Conservation (phyloP, 768 basidiomycete species). For the Naematelia aurantialba region DNA sequence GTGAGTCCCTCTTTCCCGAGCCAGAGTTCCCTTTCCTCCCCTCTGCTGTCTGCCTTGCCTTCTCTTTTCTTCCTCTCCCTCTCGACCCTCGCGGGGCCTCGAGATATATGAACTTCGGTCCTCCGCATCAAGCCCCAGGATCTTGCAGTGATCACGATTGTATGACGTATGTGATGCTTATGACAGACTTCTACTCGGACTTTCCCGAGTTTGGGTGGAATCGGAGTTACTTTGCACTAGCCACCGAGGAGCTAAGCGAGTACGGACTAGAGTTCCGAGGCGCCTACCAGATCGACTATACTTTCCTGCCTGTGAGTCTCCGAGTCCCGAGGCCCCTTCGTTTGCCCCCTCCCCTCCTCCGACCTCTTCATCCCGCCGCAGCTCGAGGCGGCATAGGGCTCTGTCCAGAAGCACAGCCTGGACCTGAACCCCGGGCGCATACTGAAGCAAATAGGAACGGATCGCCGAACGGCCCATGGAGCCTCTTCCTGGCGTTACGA, state of each 20-base stretch:
- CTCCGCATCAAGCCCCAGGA: neutral
- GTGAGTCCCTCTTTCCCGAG: constrained; percentile 1
- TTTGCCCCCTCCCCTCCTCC: too few relatives aligned
- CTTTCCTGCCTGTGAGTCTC: constrained; percentile 6
- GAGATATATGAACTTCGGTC: neutral
- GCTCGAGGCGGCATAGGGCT: too few relatives aligned
- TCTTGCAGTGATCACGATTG: too few relatives aligned
- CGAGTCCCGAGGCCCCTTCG: neutral
- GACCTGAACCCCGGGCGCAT: too few relatives aligned
- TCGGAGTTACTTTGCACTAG: constrained; percentile 10
- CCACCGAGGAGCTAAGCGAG: constrained; percentile 3
- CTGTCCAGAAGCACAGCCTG: too few relatives aligned
- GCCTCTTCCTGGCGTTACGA: constrained; percentile 5
- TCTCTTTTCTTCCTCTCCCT: neutral
- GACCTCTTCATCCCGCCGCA: too few relatives aligned
- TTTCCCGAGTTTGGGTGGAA: constrained; percentile 11
- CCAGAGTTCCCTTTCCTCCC: neutral
- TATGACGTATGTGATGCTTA: too few relatives aligned
- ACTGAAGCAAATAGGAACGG: neutral
- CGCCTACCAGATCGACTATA: constrained; percentile 7
- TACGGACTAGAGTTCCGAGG: constrained; percentile 10
- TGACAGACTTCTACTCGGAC: constrained; percentile 6
- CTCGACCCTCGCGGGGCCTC: too few relatives aligned
- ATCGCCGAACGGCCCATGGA: neutral
- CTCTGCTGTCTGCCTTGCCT: neutral